Percentiles rank a stretch among this genome's conserved stretches.
These are phyloP conservation scores for Fusarium duplospermum DNA, from an alignment of 2,329 filamentous ascomycete species.

Conservation along the genomic window DNA sequence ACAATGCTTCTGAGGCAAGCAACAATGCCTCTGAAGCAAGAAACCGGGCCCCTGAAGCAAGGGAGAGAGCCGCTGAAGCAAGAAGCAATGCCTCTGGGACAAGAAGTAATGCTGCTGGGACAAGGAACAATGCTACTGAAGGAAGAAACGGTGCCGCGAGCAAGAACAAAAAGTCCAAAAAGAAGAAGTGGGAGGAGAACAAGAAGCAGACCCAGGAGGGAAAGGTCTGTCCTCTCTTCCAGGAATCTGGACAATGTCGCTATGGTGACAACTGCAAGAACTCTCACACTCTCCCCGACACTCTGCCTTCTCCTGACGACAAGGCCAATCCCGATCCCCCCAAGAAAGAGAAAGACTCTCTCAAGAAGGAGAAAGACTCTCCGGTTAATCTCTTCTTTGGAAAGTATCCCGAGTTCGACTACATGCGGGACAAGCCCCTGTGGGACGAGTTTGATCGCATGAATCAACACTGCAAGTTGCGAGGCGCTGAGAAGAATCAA, in stretches of 20 bases:
- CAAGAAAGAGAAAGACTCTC: neutral
- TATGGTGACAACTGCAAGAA: slow-evolving; percentile 10
- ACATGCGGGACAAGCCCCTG: slow-evolving; percentile 6
- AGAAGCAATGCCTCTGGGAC: too few species aligned
- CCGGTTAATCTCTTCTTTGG: slow-evolving; percentile 26
- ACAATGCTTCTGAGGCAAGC: too few species aligned
- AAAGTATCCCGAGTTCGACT: slow-evolving; percentile 7
- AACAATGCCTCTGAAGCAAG: too few species aligned
- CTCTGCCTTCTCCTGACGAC: neutral
- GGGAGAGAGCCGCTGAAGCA: too few species aligned
- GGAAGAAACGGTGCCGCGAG: neutral
- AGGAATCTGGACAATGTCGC: neutral
- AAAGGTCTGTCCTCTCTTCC: neutral
- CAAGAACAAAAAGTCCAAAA: neutral
- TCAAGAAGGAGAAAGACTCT: neutral
- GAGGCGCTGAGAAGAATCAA: neutral
- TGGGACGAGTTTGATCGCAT: slow-evolving; percentile 23
- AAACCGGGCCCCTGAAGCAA: too few species aligned
- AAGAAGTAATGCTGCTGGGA: too few species aligned
- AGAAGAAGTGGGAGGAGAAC: neutral
- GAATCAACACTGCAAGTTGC: neutral
- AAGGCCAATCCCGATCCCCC: neutral
- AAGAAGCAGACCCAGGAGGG: neutral
- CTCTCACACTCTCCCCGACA: neutral
- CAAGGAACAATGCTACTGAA: too few species aligned